Evolutionary conservation across 805 yeast genomes (phyloP).

Genomic region (Metschnikowia vanudenii): DNA sequence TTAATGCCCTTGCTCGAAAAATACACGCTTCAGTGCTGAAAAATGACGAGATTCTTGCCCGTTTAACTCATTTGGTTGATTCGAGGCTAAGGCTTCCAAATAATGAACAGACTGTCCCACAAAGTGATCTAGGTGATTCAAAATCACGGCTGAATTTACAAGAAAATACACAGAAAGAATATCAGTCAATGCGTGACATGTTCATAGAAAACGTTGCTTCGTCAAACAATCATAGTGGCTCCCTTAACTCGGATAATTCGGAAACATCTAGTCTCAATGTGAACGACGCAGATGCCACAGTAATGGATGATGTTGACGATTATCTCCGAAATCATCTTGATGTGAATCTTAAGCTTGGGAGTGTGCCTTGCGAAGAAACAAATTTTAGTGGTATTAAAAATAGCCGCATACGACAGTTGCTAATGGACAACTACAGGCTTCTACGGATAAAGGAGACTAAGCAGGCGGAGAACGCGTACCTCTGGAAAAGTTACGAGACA

Average conservation of each 20-base stretch:
- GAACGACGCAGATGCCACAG: background rate
- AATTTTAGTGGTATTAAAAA: constrained; percentile 13
- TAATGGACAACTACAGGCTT: constrained; percentile 29
- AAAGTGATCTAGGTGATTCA: background rate
- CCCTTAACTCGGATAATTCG: background rate
- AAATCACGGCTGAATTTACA: no score
- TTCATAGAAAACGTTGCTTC: background rate
- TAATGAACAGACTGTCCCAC: constrained; percentile 5
- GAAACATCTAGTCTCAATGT: background rate
- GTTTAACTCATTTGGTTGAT: constrained; percentile 26
- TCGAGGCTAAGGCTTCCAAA: constrained; percentile 14
- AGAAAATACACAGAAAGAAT: no score
- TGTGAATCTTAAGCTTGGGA: constrained; percentile 10
- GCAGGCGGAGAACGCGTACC: constrained; percentile 23
- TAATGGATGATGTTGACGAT: constrained; percentile 11
- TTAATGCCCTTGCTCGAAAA: constrained; percentile 24
- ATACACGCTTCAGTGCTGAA: constrained; percentile 21
- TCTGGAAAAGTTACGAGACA: constrained; percentile 23
- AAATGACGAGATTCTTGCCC: constrained; percentile 26
- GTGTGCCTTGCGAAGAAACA: constrained; percentile 5
- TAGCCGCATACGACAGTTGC: constrained; percentile 23
- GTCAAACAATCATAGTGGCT: background rate
- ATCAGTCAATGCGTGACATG: background rate
- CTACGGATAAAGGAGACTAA: constrained; percentile 21
- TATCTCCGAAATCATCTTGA: constrained; percentile 29